These are phyloP conservation scores for Hevea brasiliensis DNA, from an alignment of 345 rosid species.

Conservation along the genomic window DNA sequence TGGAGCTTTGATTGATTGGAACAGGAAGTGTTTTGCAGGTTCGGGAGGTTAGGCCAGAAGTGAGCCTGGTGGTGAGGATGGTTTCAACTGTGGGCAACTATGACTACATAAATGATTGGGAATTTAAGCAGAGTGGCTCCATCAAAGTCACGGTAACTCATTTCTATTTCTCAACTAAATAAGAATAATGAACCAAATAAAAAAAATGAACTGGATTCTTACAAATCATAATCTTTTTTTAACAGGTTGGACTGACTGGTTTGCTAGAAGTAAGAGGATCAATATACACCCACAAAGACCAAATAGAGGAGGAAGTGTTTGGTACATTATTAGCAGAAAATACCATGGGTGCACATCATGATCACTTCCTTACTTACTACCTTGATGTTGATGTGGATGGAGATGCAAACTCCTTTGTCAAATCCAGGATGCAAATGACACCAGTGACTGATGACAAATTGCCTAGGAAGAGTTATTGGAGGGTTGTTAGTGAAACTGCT, in stretches of 20 bases:
- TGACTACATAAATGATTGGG: constrained; percentile 29
- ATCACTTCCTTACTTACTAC: constrained; percentile 51
- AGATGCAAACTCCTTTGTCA: constrained; percentile 41
- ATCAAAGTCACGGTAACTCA: constrained; percentile 29
- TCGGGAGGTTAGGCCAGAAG: constrained; percentile 50
- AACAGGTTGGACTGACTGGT: constrained; percentile 56
- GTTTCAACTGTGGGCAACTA: constrained; percentile 38
- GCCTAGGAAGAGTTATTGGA: constrained; percentile 55
- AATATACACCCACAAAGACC: constrained; percentile 30
- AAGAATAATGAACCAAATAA: too few relatives aligned
- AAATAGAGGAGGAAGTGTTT: constrained; percentile 40
- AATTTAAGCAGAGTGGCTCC: constrained; percentile 39
- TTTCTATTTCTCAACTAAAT: too few relatives aligned
- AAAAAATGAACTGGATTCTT: too few relatives aligned
- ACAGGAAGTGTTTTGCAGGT: constrained; percentile 21
- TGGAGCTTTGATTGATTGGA: neutral
- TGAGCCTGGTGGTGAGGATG: constrained; percentile 51
- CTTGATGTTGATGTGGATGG: constrained; percentile 61
- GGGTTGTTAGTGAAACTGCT: constrained; percentile 30
- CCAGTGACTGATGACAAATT: constrained; percentile 18
- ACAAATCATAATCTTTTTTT: neutral
- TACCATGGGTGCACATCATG: constrained; percentile 42
- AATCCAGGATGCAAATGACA: constrained; percentile 36
- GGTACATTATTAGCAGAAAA: constrained; percentile 54
- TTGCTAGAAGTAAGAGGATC: constrained; percentile 44